Evolutionary conservation across 495 filamentous ascomycete genomes (phyloP), one percentile per base, ranked within the genome.

Genomic region (Xylaria palmicola): DNA sequence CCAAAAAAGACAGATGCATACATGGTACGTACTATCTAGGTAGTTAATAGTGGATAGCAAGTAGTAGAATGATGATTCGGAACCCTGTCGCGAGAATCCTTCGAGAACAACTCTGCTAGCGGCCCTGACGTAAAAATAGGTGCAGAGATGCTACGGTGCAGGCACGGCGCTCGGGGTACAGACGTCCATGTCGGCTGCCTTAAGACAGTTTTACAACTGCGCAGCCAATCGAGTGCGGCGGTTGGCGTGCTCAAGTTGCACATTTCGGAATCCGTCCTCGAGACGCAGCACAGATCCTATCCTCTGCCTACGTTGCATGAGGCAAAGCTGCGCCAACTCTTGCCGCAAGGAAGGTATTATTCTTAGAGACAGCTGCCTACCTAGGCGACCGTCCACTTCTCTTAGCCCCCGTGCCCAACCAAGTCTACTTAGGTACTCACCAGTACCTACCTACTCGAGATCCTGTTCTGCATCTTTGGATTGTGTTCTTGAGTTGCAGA

Each of bases 51-150:
- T 6, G 32, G 32, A 6, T 6, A 6, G 6, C 32, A 6, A 13
- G 32, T 36, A n/a, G 24, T 15, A 26, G 15, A 32, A 15, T 6
- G 36, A 29, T 55, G 24, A 29, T 15, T 30, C 26, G 32, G 15
- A 30, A 27, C 37, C 24, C 10, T 9, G 50, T 15, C 26, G n/a
- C 19, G 8, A n/a, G 53, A 56, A 56, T 56, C 53, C 53, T 56
- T 56, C 39, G 53, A 56, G 53, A 56, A 44, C 39, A 56, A 56
- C 39, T 44, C 12, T 19, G 20, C 26, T 17, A 27, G 22, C 29
- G n/a, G 22, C 9, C 53, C 53, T 27, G 22, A 32, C 53, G 34
- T 44, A 56, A 56, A 56, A 56, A 56, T 56, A 56, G 53, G 15
- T 15, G 13, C 51, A 41, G 34, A 26, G 36, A 15, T 55, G 32